Conservation (phyloP, 1,284 basidiomycete genomes). For the Malassezia dermatis region DNA sequence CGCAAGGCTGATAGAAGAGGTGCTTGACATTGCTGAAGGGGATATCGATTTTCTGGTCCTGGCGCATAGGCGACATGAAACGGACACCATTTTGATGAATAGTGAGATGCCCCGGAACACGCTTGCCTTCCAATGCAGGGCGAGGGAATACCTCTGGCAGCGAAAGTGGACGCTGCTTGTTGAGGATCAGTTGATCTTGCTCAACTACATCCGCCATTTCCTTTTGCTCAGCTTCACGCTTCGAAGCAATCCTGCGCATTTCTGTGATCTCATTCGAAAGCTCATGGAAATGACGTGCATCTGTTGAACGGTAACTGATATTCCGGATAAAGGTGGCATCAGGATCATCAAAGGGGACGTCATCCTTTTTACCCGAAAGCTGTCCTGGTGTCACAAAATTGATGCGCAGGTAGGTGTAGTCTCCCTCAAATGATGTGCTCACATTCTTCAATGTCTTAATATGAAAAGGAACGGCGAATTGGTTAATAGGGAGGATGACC, state of each 20-base stretch:
- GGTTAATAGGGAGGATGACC: slow-evolving; percentile 82
- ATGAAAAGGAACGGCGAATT: slow-evolving; percentile 93
- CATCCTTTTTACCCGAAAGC: slow-evolving; percentile 95
- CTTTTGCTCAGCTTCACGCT: slow-evolving; percentile 92
- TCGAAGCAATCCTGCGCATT: slow-evolving; percentile 90
- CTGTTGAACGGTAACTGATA: slow-evolving; percentile 81
- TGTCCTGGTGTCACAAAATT: slow-evolving; percentile 99
- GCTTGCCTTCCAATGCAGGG: slow-evolving; percentile 83
- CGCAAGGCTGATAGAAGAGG: slow-evolving; percentile 96
- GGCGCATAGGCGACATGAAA: slow-evolving; percentile 63
- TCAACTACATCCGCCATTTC: slow-evolving; percentile 96
- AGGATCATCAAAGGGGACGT: slow-evolving; percentile 97
- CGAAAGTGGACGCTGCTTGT: slow-evolving; percentile 52
- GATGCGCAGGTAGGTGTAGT: slow-evolving; percentile 86
- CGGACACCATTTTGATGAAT: slow-evolving; percentile 95
- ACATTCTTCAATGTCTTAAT: slow-evolving; percentile 98
- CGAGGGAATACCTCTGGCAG: slow-evolving; percentile 86
- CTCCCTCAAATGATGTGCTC: slow-evolving; percentile 92
- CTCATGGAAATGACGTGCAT: slow-evolving; percentile 75
- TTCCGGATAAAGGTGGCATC: slow-evolving; percentile 94
- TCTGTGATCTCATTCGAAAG: slow-evolving; percentile 87
- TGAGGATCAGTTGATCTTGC: slow-evolving; percentile 75
- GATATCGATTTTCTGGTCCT: slow-evolving; percentile 51
- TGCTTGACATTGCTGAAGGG: slow-evolving; percentile 97
- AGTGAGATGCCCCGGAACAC: slow-evolving; percentile 82